Percentiles rank a stretch among this genome's conserved stretches.
These are phyloP conservation scores for Bothriochloa decipiens DNA, from an alignment of 176 grass and related monocot genomes.

Conservation along the genomic window DNA sequence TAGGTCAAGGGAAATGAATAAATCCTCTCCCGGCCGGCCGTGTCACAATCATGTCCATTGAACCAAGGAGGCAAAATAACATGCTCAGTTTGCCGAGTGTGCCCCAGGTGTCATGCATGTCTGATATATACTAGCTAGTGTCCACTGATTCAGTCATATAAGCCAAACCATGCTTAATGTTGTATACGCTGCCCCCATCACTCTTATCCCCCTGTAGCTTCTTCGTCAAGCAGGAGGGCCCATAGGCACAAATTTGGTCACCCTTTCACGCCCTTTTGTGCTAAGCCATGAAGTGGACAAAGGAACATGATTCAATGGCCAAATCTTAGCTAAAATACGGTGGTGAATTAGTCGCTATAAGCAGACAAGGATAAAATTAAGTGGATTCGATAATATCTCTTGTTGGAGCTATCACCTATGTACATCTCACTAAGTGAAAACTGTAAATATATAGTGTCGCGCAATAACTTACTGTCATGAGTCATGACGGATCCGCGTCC, in stretches of 20 bases:
- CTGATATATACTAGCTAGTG: constrained; percentile 27
- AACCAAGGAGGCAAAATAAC: constrained; percentile 38
- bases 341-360: constrained; percentile 38
- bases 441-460: not conserved
- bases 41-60: constrained; percentile 45
- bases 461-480: not conserved
- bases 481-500: too few species aligned
- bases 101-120: constrained; percentile 31
- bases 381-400: constrained; percentile 25
- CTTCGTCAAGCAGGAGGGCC: constrained; percentile 43
- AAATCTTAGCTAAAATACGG: constrained; percentile 64
- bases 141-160: constrained; percentile 41
- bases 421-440: too few species aligned
- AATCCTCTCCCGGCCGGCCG: constrained; percentile 11
- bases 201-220: constrained; percentile 45
- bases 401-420: constrained; percentile 7
- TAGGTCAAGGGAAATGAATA: not conserved
- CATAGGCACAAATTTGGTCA: constrained; percentile 29
- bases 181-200: constrained; percentile 37
- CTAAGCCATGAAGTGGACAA: constrained; percentile 33
- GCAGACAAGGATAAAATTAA: constrained; percentile 40
- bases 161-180: constrained; percentile 36
- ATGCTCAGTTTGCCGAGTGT: constrained; percentile 46
- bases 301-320: constrained; percentile 49
- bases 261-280: constrained; percentile 43